Percentiles rank a stretch among this genome's conserved stretches.
phyloP scores from a whole-genome alignment of 805 yeast genomes.

The Wickerhamomyces canadensis region DNA sequence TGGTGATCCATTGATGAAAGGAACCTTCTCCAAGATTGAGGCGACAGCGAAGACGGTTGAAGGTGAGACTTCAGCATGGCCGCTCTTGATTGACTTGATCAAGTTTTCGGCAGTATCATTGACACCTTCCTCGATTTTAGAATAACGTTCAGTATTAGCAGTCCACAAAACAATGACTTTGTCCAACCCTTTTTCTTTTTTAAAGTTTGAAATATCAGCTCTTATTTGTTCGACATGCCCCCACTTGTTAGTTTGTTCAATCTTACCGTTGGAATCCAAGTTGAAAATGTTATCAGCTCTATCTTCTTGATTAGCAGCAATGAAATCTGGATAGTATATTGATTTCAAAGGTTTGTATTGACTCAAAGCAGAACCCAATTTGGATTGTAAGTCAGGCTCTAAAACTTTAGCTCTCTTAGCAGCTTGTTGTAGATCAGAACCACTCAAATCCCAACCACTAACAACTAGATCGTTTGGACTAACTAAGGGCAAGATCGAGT shows the following conservation, averaged over 20 bases:
- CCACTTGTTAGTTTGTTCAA: conserved; percentile 68
- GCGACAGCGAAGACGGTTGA: conserved; percentile 95
- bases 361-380: conserved; percentile 61
- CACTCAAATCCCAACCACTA: conserved; percentile 93
- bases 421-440: conserved; percentile 65
- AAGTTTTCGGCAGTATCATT: conserved; percentile 86
- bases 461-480: conserved; percentile 86
- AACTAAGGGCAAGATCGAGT: conserved; percentile 80
- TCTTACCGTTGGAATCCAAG: conserved; percentile 42
- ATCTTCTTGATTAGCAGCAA: conserved; percentile 88
- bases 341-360: conserved; percentile 71
- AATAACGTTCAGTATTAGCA: conserved; percentile 93
- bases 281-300: conserved; percentile 87
- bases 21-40: conserved; percentile 77
- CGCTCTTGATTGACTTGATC: conserved; percentile 63
- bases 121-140: conserved; percentile 71
- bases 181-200: conserved; percentile 65
- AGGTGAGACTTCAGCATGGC: conserved; percentile 83
- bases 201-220: conserved; percentile 76
- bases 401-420: conserved; percentile 83
- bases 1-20: conserved; percentile 95
- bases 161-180: conserved; percentile 93
- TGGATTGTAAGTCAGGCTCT: conserved; percentile 76
- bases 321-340: conserved; percentile 91
- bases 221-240: conserved; percentile 83